These are phyloP conservation scores for Neonectria magnoliae DNA, from an alignment of 2,329 filamentous ascomycete genomes.

Conservation along the genomic window DNA sequence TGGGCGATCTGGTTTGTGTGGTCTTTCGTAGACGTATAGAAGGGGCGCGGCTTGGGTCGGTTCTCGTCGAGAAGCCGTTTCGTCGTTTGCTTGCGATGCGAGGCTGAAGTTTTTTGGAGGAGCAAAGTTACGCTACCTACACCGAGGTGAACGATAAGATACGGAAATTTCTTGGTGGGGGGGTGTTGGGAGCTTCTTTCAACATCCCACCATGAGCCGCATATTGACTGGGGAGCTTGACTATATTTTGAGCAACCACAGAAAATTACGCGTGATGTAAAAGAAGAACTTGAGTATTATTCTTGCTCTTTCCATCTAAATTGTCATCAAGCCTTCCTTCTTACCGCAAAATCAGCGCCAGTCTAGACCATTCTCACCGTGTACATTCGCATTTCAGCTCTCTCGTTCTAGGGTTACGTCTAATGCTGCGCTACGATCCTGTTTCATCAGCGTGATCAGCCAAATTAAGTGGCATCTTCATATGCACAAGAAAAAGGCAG, in stretches of 20 bases:
- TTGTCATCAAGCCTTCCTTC: too few species aligned
- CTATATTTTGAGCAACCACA: neutral
- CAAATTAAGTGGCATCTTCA: too few species aligned
- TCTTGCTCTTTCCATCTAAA: too few species aligned
- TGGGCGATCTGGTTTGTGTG: too few species aligned
- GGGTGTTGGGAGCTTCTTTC: conserved; percentile 32
- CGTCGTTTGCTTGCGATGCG: conserved; percentile 21
- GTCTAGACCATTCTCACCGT: neutral
- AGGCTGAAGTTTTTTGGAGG: conserved; percentile 39
- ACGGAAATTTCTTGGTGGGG: conserved; percentile 38
- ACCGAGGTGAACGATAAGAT: conserved; percentile 49
- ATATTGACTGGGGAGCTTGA: neutral
- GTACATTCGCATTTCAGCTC: neutral
- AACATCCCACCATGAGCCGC: neutral
- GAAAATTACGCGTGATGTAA: neutral
- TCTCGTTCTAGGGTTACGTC: neutral
- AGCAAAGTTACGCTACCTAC: conserved; percentile 35
- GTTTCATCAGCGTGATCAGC: neutral
- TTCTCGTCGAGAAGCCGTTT: conserved; percentile 2
- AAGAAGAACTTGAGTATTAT: too few species aligned
- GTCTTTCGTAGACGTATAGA: too few species aligned
- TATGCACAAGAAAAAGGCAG: too few species aligned
- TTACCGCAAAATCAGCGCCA: too few species aligned
- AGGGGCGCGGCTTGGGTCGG: neutral
- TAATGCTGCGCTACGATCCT: neutral